A percentile compares a stretch with the other conserved stretches of the same genome.
Evolutionary conservation across 768 basidiomycete genomes (phyloP).

Genomic region (Solioccasus polychromus): DNA sequence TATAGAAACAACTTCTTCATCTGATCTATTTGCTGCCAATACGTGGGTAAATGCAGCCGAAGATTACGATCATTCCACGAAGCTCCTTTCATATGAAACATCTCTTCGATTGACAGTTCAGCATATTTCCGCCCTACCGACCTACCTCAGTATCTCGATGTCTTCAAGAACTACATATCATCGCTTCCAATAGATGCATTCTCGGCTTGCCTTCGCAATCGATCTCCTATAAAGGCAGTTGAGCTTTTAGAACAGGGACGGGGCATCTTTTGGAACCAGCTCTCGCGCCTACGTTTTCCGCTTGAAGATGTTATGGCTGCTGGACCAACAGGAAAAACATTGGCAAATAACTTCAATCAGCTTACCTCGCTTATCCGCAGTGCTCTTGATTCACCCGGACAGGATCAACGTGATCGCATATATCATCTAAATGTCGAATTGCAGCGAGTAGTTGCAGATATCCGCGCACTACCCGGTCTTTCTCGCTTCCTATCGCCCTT

Average conservation of each 20-base stretch:
- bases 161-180: no score
- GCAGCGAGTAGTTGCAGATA: background rate
- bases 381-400: background rate
- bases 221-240: background rate
- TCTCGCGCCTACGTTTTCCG: background rate
- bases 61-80: background rate
- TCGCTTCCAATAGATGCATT: background rate
- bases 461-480: background rate
- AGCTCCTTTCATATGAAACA: background rate
- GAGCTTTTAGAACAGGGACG: background rate
- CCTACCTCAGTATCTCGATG: background rate
- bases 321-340: background rate
- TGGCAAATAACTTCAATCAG: background rate
- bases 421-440: background rate
- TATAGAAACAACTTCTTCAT: background rate
- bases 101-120: background rate
- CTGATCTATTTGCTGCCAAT: background rate
- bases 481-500: background rate
- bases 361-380: background rate
- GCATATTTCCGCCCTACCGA: background rate
- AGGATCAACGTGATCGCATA: background rate
- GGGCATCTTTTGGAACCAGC: background rate
- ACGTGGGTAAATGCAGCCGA: background rate
- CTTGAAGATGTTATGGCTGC: background rate
- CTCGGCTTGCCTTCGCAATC: background rate